Evolutionary conservation across 345 rosid species (phyloP), one percentile per base, ranked within the genome.

Genomic region (Linum usitatissimum): DNA sequence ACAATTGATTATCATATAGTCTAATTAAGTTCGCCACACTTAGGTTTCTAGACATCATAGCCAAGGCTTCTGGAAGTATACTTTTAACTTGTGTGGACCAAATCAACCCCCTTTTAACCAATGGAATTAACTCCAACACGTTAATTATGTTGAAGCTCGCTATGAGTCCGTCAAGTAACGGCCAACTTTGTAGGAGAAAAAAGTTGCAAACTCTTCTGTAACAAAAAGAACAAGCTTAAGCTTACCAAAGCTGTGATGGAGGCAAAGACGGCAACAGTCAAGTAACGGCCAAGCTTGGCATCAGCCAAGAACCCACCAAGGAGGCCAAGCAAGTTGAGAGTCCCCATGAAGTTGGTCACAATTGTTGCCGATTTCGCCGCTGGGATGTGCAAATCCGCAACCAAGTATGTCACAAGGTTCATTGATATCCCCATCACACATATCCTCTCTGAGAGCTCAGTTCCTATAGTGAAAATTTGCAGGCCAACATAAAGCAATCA

Each of bases 271-370:
- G 86, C 81, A 30, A 92, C 90, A 18, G 88, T 84, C 68, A 73
- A 63, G 82, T 85, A 92, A 9, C 96, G 86, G 55, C 96, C 95
- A 6, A 92, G 86, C 64, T 79, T 86, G 31, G 98, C 93, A 57
- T 92, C 98, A 4, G 98, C 98, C 61, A 92, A 62, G 80, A 92
- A 92, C 18, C 98, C 98, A 40, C 95, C 91, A 0, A 89, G 84
- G 42, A 92, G 86, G 34, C 95, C 95, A 6, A 92, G 81, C 54
- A 86, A 85, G 66, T 86, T 85, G 67, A 89, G 95, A 36, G 96
- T 83, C 38, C 98, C 98, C 86, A 92, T 72, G 85, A 89, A 92
- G 70, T 89, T 86, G 68, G 95, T 92, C 13, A 85, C 89, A 21
- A 87, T 76, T 60, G 77, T 89, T 19, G 96, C 95, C 19, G 98